Base-by-base conservation (phyloP, 129 eudicot species). In the Centrapalus pauciflorus region DNA sequence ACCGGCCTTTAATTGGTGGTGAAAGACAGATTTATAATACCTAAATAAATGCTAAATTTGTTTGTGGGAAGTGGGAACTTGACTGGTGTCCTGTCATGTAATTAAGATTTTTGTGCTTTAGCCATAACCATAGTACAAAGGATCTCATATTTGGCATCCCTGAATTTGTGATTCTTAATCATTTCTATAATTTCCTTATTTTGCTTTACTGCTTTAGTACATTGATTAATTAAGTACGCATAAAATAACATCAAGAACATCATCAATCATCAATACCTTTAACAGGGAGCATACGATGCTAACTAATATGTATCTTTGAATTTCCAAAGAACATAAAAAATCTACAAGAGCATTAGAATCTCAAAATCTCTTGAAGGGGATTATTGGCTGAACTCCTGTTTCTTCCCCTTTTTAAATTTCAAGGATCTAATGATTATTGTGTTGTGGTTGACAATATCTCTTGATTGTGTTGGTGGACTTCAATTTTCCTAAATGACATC, bases 401-500 rank as follows among this genome's bases (percentile, higher is more conserved):
- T 34, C 9, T n/a, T 67, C 24, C 10, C 14, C 13, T 37, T 61
- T 25, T 43, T 35, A 13, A 21, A 4, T 38, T 24, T 41, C 3
- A 14, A 28, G 13, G 16, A 23, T 19, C 32, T 16, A 45, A 19
- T 57, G 57, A 57, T 41, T 28, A 57, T 29, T 16, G 9, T 24
- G 43, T 69, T 27, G 65, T 50, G 33, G 29, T 66, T 51, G 30
- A 51, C 11, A 27, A 35, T n/a, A 28, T 55, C 35, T 71, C 45
- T 58, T 17, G 45, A 28, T 55, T 30, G 10, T 70, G 59, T 32
- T 43, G 27, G n/a, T 61, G 69, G n/a, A n/a, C n/a, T 61, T 61
- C 69, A 14, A 48, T 26, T 49, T 71, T 61, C n/a, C 61, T 34
- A 14, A 34, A 61, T 49, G 69, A 25, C 63, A 5, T 51, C 70